Evolutionary conservation across 805 yeast genomes (phyloP), one percentile per base, ranked within the genome.

Genomic region (Lipomyces orientalis): DNA sequence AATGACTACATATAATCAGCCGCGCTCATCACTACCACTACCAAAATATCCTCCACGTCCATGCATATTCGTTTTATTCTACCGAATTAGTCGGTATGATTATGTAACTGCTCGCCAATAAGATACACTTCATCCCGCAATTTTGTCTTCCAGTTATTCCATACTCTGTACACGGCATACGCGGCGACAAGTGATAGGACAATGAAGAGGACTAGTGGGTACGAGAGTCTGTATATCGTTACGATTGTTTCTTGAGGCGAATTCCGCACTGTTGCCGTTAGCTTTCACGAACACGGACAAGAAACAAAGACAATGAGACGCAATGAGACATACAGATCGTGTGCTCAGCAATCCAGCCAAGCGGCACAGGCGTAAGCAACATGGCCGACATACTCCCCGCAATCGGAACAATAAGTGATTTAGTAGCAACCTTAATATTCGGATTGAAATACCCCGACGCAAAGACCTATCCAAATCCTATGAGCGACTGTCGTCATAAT

Each of bases 61-160:
- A 25, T 43, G 49, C 49, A 43, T 16, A 43, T 43, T 16, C 22
- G 16, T 35, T 35, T 14, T n/a, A n/a, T 16, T 43, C 49, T 3
- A 16, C 54, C 39, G 19, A 14, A 22, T 34, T 37, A 60, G 12
- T 62, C 73, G 51, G 64, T 72, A 63, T 73, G 68, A 62, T 78
- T 78, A 59, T 78, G 78, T 46, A 78, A 72, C 54, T 74, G 78
- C 56, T 73, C 72, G 16, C 81, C 80, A 29, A 78, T 73, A 43
- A 75, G 64, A 62, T 78, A 78, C 6, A 74, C 72, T 29, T 76
- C 75, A 63, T 78, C 81, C 19, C 78, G 66, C n/a, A 78, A 74
- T 19, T 61, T 66, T n/a, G 56, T 51, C 35, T 67, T 64, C 75
- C 75, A 72, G 14, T 46, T 56, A 19, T 29, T 37, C 70, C 62